phyloP scores from a whole-genome alignment of 2,329 filamentous ascomycete species.

The Tolypocladium ovalisporum region DNA sequence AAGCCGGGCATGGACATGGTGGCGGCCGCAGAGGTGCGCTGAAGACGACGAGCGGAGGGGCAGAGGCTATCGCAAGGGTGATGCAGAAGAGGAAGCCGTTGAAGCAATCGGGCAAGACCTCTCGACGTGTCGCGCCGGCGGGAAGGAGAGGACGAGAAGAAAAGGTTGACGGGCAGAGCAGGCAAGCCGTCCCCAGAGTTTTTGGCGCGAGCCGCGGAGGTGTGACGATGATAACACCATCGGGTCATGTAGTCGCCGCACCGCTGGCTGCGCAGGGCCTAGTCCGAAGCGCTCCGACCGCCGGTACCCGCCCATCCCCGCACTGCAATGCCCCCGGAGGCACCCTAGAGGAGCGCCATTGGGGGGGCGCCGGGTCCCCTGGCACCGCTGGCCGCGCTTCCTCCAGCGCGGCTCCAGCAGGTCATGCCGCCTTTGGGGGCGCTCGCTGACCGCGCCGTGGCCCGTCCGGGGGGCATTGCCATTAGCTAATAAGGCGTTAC shows the following conservation, averaged over 20 bases:
- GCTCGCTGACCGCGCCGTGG: neutral
- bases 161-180: neutral
- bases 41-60: neutral
- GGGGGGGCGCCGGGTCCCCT: neutral
- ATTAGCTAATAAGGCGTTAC: conserved; percentile 4
- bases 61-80: neutral
- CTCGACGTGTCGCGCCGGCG: neutral
- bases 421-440: neutral
- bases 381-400: neutral
- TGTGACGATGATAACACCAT: neutral
- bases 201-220: neutral
- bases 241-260: neutral
- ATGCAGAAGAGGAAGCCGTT: neutral
- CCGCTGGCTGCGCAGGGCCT: neutral
- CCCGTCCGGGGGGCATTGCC: neutral
- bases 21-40: neutral
- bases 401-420: neutral
- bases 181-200: neutral
- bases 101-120: neutral
- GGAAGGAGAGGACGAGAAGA: neutral
- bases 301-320: conserved; percentile 9
- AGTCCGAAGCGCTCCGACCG: conserved; percentile 11
- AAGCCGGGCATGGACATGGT: conserved; percentile 37
- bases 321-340: neutral
- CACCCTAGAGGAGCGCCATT: neutral